Conservation (phyloP, 192 early-diverging fungal genomes). For the Entophlyctis luteolus region DNA sequence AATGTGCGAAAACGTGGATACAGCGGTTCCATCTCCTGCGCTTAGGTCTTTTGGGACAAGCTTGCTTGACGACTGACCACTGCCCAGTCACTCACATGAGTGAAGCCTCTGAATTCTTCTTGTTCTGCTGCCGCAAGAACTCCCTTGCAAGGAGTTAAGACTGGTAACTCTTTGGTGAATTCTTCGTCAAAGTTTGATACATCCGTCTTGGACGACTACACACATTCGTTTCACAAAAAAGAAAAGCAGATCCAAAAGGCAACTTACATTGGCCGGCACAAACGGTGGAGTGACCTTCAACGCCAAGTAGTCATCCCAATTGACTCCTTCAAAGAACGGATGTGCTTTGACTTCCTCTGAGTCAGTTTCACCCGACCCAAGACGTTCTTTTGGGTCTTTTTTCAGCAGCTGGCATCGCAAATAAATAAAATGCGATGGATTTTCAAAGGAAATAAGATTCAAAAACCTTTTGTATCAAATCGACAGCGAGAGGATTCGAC, state of each 20-base stretch:
- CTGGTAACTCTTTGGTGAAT: constrained; percentile 93
- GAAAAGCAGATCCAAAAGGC: not conserved
- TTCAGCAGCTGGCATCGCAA: constrained; percentile 61
- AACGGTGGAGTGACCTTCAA: constrained; percentile 84
- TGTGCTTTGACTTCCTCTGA: constrained; percentile 92
- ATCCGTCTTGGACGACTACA: constrained; percentile 66
- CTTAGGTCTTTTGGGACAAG: no score
- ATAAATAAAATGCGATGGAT: not conserved
- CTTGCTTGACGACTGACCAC: not conserved
- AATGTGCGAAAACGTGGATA: no score
- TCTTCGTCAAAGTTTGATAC: constrained; percentile 98
- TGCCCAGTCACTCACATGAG: constrained; percentile 71
- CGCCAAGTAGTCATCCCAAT: constrained; percentile 84
- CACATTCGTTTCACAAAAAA: not conserved
- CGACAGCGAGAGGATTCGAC: constrained; percentile 87
- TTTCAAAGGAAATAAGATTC: not conserved
- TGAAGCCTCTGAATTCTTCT: constrained; percentile 91
- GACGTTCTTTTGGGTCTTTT: constrained; percentile 77
- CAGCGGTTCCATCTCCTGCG: no score
- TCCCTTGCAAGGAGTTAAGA: constrained; percentile 86
- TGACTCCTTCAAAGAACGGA: constrained; percentile 77
- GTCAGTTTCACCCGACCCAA: constrained; percentile 77
- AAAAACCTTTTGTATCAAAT: constrained; percentile 77
- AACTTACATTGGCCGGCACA: constrained; percentile 80
- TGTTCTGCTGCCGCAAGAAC: constrained; percentile 78